Percentiles rank a stretch among this genome's conserved stretches.
These are phyloP conservation scores for Claviceps sp. DNA, from an alignment of 2,329 filamentous ascomycete genomes.

Conservation along the genomic window DNA sequence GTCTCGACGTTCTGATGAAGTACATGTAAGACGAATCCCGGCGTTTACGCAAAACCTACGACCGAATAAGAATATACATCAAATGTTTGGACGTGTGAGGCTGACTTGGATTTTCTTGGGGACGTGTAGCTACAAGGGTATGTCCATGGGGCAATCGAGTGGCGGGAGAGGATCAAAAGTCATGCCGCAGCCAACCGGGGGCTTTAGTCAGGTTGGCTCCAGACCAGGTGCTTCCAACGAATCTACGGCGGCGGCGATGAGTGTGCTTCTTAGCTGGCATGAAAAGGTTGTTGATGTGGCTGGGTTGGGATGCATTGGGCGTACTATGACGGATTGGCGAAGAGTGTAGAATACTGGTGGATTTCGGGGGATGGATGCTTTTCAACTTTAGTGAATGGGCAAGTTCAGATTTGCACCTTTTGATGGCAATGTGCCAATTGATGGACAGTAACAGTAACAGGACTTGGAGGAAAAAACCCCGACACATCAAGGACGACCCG, in stretches of 20 bases:
- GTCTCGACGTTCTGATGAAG: slow-evolving; percentile 91
- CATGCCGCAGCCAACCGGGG: slow-evolving; percentile 62
- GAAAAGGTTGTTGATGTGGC: slow-evolving; percentile 95
- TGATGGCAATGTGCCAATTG: not conserved
- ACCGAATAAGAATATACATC: no score
- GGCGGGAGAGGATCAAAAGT: slow-evolving; percentile 19
- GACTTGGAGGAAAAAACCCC: no score
- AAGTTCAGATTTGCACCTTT: not conserved
- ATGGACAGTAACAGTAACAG: not conserved
- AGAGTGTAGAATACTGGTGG: slow-evolving; percentile 36
- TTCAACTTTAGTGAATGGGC: not conserved
- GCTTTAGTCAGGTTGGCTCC: slow-evolving; percentile 67
- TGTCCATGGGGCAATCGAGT: slow-evolving; percentile 42
- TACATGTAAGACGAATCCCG: slow-evolving; percentile 53
- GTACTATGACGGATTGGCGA: slow-evolving; percentile 92
- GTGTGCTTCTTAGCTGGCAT: slow-evolving; percentile 93
- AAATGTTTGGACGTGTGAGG: not conserved
- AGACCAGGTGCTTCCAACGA: slow-evolving; percentile 42
- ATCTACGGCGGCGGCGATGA: slow-evolving; percentile 81
- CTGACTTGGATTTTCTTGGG: not conserved
- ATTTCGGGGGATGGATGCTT: not conserved
- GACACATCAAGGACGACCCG: no score
- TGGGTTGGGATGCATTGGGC: slow-evolving; percentile 78
- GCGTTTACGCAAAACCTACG: not conserved
- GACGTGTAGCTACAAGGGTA: slow-evolving; percentile 68